Percentiles rank a stretch among this genome's conserved stretches.
These are phyloP conservation scores for Ocimum tenuiflorum DNA, from an alignment of 257 asterid genomes.

Conservation along the genomic window DNA sequence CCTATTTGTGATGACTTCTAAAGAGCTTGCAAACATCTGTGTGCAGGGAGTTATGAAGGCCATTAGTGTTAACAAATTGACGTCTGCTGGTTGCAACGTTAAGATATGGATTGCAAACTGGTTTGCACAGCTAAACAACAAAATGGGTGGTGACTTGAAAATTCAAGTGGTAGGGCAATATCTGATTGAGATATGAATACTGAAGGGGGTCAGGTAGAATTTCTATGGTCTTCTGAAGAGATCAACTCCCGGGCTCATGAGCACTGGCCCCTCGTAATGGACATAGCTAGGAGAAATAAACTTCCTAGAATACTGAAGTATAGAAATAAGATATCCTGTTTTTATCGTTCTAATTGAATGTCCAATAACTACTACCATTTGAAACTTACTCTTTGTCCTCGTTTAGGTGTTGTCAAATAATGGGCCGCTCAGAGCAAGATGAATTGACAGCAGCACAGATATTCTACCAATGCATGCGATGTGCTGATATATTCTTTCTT, in stretches of 20 bases:
- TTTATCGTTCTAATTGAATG: background rate
- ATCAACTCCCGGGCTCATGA: conserved; percentile 63
- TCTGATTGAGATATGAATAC: conserved; percentile 81
- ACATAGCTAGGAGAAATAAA: conserved; percentile 69
- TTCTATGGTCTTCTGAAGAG: conserved; percentile 89
- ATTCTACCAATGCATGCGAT: conserved; percentile 89
- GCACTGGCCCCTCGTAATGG: conserved; percentile 93
- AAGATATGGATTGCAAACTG: conserved; percentile 93
- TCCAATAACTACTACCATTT: background rate
- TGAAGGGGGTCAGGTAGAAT: conserved; percentile 72
- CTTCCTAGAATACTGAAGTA: conserved; percentile 71
- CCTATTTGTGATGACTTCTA: background rate
- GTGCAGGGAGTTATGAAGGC: conserved; percentile 8
- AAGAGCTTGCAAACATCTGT: too few relatives aligned
- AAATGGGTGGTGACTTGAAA: conserved; percentile 87
- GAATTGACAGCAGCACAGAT: conserved; percentile 79
- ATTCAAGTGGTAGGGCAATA: conserved; percentile 66
- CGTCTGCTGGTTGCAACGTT: conserved; percentile 82
- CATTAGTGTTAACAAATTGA: conserved; percentile 74
- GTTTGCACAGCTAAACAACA: conserved; percentile 86
- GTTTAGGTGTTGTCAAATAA: conserved; percentile 69
- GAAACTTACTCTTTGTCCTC: background rate
- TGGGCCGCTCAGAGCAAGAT: conserved; percentile 85
- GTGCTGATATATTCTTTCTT: conserved; percentile 80
- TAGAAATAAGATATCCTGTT: background rate